Percentiles rank a stretch among this genome's conserved stretches.
Conservation (phyloP, 805 yeast species). For the Candida sphagnicola region DNA sequence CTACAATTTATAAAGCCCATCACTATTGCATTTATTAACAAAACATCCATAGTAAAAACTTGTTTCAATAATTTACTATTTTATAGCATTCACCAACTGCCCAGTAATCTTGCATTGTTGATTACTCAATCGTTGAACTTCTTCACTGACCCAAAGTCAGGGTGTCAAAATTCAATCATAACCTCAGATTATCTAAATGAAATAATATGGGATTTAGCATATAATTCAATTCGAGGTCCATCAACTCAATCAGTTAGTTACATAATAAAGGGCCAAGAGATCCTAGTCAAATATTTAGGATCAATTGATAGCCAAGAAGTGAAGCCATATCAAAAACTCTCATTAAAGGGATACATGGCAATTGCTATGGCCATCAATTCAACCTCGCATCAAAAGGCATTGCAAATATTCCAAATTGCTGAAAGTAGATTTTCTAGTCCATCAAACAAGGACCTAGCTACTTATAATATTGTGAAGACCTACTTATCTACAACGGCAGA, state of each 20-base stretch:
- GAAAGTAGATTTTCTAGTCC: conserved; percentile 15
- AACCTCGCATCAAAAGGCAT: conserved; percentile 22
- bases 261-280: conserved; percentile 21
- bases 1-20: conserved; percentile 19
- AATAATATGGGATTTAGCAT: conserved; percentile 27
- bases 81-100: conserved; percentile 22
- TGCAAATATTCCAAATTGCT: conserved; percentile 22
- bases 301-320: not conserved
- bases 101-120: conserved; percentile 16
- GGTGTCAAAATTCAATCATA: conserved; percentile 17
- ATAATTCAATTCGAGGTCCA: conserved; percentile 7
- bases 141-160: conserved; percentile 16
- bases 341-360: conserved; percentile 34
- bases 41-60: conserved; percentile 14
- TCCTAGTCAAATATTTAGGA: conserved; percentile 16
- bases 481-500: conserved; percentile 30
- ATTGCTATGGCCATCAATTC: conserved; percentile 25
- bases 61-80: conserved; percentile 24
- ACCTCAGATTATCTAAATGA: conserved; percentile 18
- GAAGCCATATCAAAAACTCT: conserved; percentile 15
- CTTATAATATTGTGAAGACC: conserved; percentile 22
- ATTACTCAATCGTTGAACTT: conserved; percentile 14
- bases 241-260: not conserved
- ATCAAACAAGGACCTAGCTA: conserved; percentile 15
- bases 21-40: conserved; percentile 16